phyloP scores from a whole-genome alignment of 2,329 filamentous ascomycete species.

The Trichoderma afroharzianum region DNA sequence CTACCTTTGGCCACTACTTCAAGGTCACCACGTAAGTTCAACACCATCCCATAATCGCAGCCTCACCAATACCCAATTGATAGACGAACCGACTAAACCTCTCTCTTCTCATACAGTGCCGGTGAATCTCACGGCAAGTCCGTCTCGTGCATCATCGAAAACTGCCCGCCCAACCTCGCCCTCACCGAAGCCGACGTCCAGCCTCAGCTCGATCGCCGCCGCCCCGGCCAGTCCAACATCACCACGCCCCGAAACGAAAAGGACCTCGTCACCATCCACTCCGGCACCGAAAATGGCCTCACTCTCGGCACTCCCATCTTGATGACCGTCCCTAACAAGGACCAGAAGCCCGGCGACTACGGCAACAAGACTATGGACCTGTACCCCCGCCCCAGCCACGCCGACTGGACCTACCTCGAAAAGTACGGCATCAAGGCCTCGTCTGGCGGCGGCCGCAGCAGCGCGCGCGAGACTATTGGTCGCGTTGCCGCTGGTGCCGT shows the following conservation, averaged over 20 bases:
- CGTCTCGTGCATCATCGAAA: conserved; percentile 93
- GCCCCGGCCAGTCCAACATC: not conserved
- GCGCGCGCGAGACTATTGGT: conserved; percentile 91
- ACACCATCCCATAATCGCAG: not conserved
- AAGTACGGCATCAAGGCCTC: conserved; percentile 95
- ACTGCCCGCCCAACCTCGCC: conserved; percentile 75
- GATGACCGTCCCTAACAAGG: conserved; percentile 84
- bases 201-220: conserved; percentile 35
- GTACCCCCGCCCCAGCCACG: conserved; percentile 88
- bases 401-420: conserved; percentile 94
- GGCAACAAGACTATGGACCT: conserved; percentile 83
- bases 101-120: conserved; percentile 32
- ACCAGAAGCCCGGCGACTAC: conserved; percentile 91
- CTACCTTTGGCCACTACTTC: conserved; percentile 81
- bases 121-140: conserved; percentile 80
- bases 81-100: no score
- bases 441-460: conserved; percentile 83
- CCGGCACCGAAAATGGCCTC: conserved; percentile 73
- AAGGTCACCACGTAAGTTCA: conserved; percentile 71
- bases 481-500: conserved; percentile 89
- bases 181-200: not conserved
- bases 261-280: not conserved
- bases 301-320: conserved; percentile 80
- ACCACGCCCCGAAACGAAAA: not conserved
- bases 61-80: not conserved